Base-by-base conservation (phyloP, 495 filamentous ascomycete species). In the Articulospora tetracladia region DNA sequence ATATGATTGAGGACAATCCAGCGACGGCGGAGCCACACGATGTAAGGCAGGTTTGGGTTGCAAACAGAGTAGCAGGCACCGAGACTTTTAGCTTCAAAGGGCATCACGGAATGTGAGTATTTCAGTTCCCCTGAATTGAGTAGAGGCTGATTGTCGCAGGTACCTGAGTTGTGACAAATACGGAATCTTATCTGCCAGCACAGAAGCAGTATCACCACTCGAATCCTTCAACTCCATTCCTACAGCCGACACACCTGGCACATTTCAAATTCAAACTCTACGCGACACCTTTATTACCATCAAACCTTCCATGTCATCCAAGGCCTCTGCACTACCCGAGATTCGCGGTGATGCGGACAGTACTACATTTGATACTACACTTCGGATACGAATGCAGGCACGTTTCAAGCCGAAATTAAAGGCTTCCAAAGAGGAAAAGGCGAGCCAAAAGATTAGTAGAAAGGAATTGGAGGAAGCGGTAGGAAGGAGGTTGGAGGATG, bases 21-120 rank as follows among this genome's bases (percentile, higher is more conserved):
- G 60, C 75, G 17, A 95, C 85, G 3, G 91, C 93, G 30, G 94
- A 97, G 73, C 94, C 94, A 49, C 92, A 96, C 66, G 91, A 96
- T 72, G 90, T 98, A 22, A 78, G 93, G 61, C 92, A 97, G 74
- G 94, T 98, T 20, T 98, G 92, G 92, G 82, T 97, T 56, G 93
- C 90, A 55, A 96, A 89, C 62, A 78, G 79, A 59, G 86, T 97
- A 19, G 86, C 90, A 3, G 94, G 94, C 3, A 91, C 86, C 11
- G 91, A 95, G 60, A 72, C 76, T 27, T 85, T 87, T 65, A 89
- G 87, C 58, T 90, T 98, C 70, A 97, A 96, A 73, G 87, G 88
- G 0, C 85, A 91, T 72, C 86, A 94, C 76, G 93, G 93, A 61
- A 86, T 85, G 86, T 91, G 74, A 57, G 83, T 77, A 25, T 32